Evolutionary conservation across 2,329 filamentous ascomycete genomes (phyloP).

Genomic region (Sarocladium kiliense): DNA sequence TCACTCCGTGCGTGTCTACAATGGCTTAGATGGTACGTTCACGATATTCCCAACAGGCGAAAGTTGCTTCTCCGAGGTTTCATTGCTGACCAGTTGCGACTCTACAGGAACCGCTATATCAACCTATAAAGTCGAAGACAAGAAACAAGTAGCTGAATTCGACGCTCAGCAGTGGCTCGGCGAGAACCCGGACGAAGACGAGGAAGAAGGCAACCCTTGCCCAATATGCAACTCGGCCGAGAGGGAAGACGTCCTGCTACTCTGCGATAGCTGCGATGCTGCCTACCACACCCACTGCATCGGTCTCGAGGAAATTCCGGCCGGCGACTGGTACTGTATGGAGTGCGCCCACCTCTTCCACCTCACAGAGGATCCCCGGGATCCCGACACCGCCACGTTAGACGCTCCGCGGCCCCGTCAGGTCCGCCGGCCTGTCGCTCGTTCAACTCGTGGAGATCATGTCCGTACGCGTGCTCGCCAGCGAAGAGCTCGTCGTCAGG

Average conservation of each 20-base stretch:
- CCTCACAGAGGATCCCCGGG: slow-evolving; percentile 22
- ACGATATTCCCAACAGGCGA: neutral
- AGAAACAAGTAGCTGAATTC: slow-evolving; percentile 85
- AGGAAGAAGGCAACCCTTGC: slow-evolving; percentile 68
- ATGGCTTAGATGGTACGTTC: slow-evolving; percentile 70
- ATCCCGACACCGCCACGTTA: slow-evolving; percentile 12
- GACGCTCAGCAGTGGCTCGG: slow-evolving; percentile 71
- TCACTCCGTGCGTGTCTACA: slow-evolving; percentile 81
- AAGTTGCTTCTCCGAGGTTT: neutral
- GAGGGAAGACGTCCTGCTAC: slow-evolving; percentile 76
- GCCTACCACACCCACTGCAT: slow-evolving; percentile 91
- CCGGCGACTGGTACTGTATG: slow-evolving; percentile 86
- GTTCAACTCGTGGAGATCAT: slow-evolving; percentile 28
- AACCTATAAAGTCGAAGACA: slow-evolving; percentile 67
- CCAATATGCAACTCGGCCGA: slow-evolving; percentile 78
- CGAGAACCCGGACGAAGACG: slow-evolving; percentile 64
- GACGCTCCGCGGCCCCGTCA: slow-evolving; percentile 24
- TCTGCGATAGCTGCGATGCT: slow-evolving; percentile 88
- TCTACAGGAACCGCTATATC: slow-evolving; percentile 47
- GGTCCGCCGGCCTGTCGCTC: slow-evolving; percentile 25
- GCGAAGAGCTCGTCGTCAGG: slow-evolving; percentile 50
- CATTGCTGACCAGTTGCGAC: neutral
- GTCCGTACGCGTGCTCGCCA: slow-evolving; percentile 54
- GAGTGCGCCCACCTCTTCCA: slow-evolving; percentile 59
- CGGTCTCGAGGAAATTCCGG: slow-evolving; percentile 70